phyloP scores from a whole-genome alignment of 1,284 basidiomycete species.

The Schizophyllum amplum region DNA sequence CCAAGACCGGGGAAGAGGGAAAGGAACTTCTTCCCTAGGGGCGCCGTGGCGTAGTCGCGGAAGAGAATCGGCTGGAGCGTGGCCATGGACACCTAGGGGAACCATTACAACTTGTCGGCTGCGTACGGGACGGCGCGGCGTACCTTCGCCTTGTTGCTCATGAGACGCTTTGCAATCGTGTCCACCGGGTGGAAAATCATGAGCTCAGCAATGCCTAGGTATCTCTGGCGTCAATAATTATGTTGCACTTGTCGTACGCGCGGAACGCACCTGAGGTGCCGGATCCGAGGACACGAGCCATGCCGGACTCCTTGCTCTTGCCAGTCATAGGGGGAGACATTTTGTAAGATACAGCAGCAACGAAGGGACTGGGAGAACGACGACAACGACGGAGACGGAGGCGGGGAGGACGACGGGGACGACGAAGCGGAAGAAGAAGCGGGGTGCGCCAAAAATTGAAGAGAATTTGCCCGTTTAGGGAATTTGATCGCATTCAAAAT shows the following conservation, averaged over 20 bases:
- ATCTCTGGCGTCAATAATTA: too few species aligned
- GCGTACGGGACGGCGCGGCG: constrained; percentile 3
- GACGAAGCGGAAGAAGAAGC: background rate
- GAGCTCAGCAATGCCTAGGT: constrained; percentile 85
- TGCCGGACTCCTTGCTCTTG: constrained; percentile 80
- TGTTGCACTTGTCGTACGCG: too few species aligned
- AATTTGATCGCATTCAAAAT: too few species aligned
- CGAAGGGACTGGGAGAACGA: constrained; percentile 1
- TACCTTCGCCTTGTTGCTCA: constrained; percentile 92
- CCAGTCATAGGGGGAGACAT: constrained; percentile 60
- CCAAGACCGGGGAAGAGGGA: constrained; percentile 97
- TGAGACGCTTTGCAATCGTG: constrained; percentile 94
- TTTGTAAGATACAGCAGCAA: constrained; percentile 10
- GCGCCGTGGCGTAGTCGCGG: constrained; percentile 72
- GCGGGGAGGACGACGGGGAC: background rate
- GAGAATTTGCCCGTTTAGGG: too few species aligned
- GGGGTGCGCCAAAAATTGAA: background rate
- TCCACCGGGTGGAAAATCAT: constrained; percentile 89
- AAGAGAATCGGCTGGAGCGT: constrained; percentile 78
- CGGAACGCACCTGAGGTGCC: constrained; percentile 82
- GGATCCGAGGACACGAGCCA: constrained; percentile 88
- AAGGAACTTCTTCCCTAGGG: constrained; percentile 66
- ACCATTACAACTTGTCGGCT: background rate
- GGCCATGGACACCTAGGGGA: constrained; percentile 48
- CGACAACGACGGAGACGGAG: too few species aligned